Percentiles rank a stretch among this genome's conserved stretches.
phyloP scores from a whole-genome alignment of 2,329 filamentous ascomycete species.

The Epichloe brachyelytri region DNA sequence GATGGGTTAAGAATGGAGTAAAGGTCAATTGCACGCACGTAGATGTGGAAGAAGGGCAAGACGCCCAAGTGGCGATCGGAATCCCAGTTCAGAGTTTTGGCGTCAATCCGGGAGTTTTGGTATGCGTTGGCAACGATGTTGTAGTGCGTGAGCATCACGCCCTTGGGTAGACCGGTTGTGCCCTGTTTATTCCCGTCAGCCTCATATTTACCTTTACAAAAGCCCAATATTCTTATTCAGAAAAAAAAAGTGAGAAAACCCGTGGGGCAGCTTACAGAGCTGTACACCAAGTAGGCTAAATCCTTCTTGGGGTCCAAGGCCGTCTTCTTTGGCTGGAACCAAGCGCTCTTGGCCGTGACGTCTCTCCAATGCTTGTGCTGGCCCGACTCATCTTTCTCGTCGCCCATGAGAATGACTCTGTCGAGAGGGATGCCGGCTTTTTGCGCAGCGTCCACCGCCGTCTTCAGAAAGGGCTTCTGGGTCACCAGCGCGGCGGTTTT shows the following conservation, averaged over 20 bases:
- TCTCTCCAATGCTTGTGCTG: slow-evolving; percentile 59
- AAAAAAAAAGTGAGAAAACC: too few relatives aligned
- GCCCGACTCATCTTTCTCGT: slow-evolving; percentile 44
- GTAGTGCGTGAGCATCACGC: slow-evolving; percentile 71
- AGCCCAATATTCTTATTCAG: too few relatives aligned
- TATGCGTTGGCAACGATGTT: slow-evolving; percentile 69
- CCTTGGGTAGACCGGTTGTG: slow-evolving; percentile 84
- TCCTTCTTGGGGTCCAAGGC: slow-evolving; percentile 58
- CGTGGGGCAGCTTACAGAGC: slow-evolving; percentile 32
- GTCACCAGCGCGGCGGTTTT: slow-evolving; percentile 65
- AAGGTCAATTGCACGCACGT: slow-evolving; percentile 36
- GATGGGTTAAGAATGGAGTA: not conserved
- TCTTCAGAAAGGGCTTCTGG: slow-evolving; percentile 51
- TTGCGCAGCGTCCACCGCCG: slow-evolving; percentile 54
- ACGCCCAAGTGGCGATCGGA: slow-evolving; percentile 67
- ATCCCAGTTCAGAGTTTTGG: slow-evolving; percentile 40
- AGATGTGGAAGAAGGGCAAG: slow-evolving; percentile 85
- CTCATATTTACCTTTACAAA: too few relatives aligned
- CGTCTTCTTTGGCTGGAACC: slow-evolving; percentile 39
- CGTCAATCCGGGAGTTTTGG: slow-evolving; percentile 42
- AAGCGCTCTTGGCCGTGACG: slow-evolving; percentile 45
- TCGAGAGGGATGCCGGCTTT: slow-evolving; percentile 58
- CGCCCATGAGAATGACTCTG: slow-evolving; percentile 65
- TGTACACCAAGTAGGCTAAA: slow-evolving; percentile 76
- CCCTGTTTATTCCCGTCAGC: slow-evolving; percentile 29